Conservation (phyloP, 2,329 filamentous ascomycete species). For the Arthrinium phaeospermum region DNA sequence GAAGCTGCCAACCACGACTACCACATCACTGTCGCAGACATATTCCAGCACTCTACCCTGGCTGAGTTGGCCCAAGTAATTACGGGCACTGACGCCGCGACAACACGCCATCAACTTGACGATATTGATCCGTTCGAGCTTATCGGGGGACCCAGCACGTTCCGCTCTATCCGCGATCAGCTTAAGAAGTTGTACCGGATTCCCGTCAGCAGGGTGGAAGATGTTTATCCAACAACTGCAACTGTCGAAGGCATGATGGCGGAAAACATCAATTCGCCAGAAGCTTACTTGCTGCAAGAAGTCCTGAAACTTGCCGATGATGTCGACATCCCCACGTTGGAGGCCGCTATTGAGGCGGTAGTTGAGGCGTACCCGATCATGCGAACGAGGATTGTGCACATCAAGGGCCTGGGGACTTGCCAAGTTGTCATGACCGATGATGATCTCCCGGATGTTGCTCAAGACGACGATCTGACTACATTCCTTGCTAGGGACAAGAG, state of each 20-base stretch:
- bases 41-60: slow-evolving; percentile 18
- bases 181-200: slow-evolving; percentile 18
- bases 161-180: slow-evolving; percentile 19
- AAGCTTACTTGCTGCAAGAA: slow-evolving; percentile 7
- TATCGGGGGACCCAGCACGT: slow-evolving; percentile 19
- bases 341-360: background rate
- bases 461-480: background rate
- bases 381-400: slow-evolving; percentile 12
- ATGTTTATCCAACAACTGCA: slow-evolving; percentile 10
- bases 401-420: background rate
- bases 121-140: slow-evolving; percentile 21
- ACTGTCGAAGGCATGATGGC: slow-evolving; percentile 12
- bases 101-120: background rate
- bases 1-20: slow-evolving; percentile 2
- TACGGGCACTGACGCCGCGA: slow-evolving; percentile 8
- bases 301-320: slow-evolving; percentile 1
- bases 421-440: slow-evolving; percentile 10
- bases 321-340: background rate
- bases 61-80: slow-evolving; percentile 18
- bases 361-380: background rate
- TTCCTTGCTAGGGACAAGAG: slow-evolving; percentile 19
- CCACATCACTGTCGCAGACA: slow-evolving; percentile 20
- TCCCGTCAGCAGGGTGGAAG: slow-evolving; percentile 17
- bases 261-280: background rate
- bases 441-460: background rate